Evolutionary conservation across 495 filamentous ascomycete genomes (phyloP), one percentile per base, ranked within the genome.

Genomic region (Evernia prunastri): DNA sequence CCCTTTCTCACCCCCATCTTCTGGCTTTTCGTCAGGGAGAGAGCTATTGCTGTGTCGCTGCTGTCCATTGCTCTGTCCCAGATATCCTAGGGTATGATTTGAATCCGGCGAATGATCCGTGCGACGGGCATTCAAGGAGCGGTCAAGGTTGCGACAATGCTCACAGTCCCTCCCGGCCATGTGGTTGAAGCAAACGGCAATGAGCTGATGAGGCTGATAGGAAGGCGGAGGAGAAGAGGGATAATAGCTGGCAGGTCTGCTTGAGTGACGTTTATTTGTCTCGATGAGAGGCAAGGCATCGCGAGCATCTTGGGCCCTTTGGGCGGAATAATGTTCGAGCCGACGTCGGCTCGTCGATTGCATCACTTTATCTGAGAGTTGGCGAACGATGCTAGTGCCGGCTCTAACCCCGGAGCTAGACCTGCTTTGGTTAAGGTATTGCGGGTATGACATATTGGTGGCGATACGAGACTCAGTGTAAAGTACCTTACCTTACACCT

Each of bases 1-100:
- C 33, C 63, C 68, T 59, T 73, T 72, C 13, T 71, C 67, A 15
- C 58, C 65, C 4, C 57, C 67, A 65, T 68, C 58, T 12, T 47
- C 23, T 11, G 13, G 33, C 29, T 37, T 45, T 56, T 63, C 67
- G 12, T 59, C 57, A 18, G 43, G 13, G 13, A 27, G 49, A 15
- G 29, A 37, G 2, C 10, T 27, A 18, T 15, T 45, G 4, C 63
- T 64, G 31, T 60, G 35, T 29, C 56, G 65, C 36, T 37, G 36
- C 17, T 35, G 39, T 51, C 35, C 15, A 11, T 27, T 9, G 25
- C 25, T n/a, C 29, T 42, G 65, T 31, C 9, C n/a, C 23, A 37
- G 60, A 17, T 60, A 57, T 17, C 47, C 61, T 13, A 64, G 20
- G 25, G 61, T 64, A 27, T 67, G 56, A 40, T 40, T 10, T 1